A percentile compares a stretch with the other conserved stretches of the same genome.
Conservation (phyloP, 83 land plant species). For the Diphasiastrum complanatum region DNA sequence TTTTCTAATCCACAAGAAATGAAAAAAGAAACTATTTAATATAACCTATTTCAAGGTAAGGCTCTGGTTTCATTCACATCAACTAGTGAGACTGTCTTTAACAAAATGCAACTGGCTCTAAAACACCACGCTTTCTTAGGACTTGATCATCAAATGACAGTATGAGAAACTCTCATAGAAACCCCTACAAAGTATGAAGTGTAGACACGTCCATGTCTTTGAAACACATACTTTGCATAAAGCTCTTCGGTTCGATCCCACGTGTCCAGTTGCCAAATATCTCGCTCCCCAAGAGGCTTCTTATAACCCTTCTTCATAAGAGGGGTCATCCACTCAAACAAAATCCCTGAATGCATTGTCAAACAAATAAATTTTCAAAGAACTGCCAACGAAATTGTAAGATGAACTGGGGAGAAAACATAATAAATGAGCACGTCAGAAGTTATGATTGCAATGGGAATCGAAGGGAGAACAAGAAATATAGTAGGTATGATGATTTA, state of each 20-base stretch:
- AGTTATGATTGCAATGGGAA: neutral
- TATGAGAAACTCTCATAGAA: too few relatives aligned
- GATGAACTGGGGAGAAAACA: neutral
- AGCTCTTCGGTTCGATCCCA: constrained; percentile 25
- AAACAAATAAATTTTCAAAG: neutral
- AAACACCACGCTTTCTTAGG: too few relatives aligned
- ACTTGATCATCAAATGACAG: too few relatives aligned
- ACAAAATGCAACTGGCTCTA: too few relatives aligned
- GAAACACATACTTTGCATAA: constrained; percentile 37
- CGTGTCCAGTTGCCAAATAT: constrained; percentile 9
- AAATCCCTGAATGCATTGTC: neutral
- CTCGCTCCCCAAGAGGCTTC: neutral
- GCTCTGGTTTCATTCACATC: too few relatives aligned
- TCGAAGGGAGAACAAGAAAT: neutral
- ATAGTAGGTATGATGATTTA: neutral
- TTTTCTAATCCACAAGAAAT: too few relatives aligned
- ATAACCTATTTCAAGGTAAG: too few relatives aligned
- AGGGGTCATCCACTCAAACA: constrained; percentile 16
- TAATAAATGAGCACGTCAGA: neutral
- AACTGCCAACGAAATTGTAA: neutral
- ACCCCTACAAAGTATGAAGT: neutral
- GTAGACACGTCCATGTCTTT: neutral
- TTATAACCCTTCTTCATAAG: constrained; percentile 13
- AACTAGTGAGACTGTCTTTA: neutral
- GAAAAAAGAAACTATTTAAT: too few relatives aligned